Evolutionary conservation across 108 stramenopile species (phyloP).

Genomic region (Seminavis robusta): DNA sequence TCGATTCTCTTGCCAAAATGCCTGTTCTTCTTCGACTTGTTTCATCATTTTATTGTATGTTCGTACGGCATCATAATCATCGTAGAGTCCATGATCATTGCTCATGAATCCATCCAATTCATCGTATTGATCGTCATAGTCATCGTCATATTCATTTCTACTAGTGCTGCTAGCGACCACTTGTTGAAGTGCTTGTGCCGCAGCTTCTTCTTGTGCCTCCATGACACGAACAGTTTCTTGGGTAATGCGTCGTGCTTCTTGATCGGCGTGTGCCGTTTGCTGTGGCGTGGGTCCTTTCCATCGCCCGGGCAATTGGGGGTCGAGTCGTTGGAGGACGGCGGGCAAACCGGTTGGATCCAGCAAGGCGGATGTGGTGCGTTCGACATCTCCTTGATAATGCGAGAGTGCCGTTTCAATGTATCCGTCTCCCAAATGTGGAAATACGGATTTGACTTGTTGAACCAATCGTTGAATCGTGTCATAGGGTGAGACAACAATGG

Average conservation of each 20-base stretch:
- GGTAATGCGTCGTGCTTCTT: slow-evolving; percentile 46
- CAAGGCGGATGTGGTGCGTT: slow-evolving; percentile 56
- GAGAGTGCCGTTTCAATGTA: slow-evolving; percentile 77
- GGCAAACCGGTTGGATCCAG: slow-evolving; percentile 39
- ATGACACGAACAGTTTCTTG: slow-evolving; percentile 32
- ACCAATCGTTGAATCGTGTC: slow-evolving; percentile 26
- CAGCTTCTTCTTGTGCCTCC: slow-evolving; percentile 1
- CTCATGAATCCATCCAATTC: slow-evolving; percentile 58
- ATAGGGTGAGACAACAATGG: too few relatives aligned
- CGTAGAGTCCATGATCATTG: slow-evolving; percentile 52
- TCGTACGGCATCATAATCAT: slow-evolving; percentile 68
- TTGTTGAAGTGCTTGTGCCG: too few relatives aligned
- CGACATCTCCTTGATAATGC: slow-evolving; percentile 58
- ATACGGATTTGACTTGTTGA: slow-evolving; percentile 39
- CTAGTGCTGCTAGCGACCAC: neutral
- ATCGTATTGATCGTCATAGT: slow-evolving; percentile 88
- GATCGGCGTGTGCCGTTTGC: slow-evolving; percentile 36
- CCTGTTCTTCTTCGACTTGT: slow-evolving; percentile 58
- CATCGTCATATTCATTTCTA: slow-evolving; percentile 73
- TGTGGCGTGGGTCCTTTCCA: slow-evolving; percentile 18
- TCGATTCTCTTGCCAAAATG: slow-evolving; percentile 66
- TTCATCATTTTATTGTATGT: slow-evolving; percentile 61
- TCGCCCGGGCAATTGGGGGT: slow-evolving; percentile 37
- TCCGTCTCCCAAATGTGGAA: slow-evolving; percentile 78
- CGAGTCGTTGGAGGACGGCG: slow-evolving; percentile 26